A percentile compares a stretch with the other conserved stretches of the same genome.
phyloP scores from a whole-genome alignment of 1,284 basidiomycete genomes.

The Apiotrichum porosum region DNA sequence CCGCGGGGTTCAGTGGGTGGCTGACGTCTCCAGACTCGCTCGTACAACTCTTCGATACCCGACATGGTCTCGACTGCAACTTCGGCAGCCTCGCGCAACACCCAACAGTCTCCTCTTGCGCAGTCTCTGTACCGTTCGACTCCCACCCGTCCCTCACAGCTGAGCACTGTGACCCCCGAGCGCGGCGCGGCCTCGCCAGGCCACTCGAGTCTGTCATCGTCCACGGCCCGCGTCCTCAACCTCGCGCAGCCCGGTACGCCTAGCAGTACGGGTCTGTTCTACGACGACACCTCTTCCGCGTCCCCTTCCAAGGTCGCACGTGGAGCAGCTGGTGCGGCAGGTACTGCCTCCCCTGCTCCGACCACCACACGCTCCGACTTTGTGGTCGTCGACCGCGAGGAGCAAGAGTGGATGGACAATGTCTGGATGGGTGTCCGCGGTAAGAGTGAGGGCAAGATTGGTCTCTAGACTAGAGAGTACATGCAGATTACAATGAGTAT shows the following conservation, averaged over 20 bases:
- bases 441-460: conserved; percentile 29
- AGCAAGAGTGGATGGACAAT: conserved; percentile 45
- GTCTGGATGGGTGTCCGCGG: conserved; percentile 41
- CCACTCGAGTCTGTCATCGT: conserved; percentile 12
- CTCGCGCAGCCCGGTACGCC: conserved; percentile 18
- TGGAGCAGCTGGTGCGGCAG: neutral
- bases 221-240: conserved; percentile 32
- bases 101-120: conserved; percentile 4
- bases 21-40: too few relatives aligned
- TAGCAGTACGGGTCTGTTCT: conserved; percentile 33
- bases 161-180: neutral
- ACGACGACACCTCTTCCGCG: conserved; percentile 17
- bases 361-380: conserved; percentile 19
- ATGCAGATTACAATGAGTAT: neutral
- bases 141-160: conserved; percentile 1
- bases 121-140: conserved; percentile 15
- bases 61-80: neutral
- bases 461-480: conserved; percentile 6
- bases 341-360: conserved; percentile 8
- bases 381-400: conserved; percentile 37
- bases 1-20: too few relatives aligned
- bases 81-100: too few relatives aligned
- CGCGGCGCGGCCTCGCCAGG: neutral
- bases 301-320: conserved; percentile 10
- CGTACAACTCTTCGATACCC: conserved; percentile 3